Evolutionary conservation across 345 rosid genomes (phyloP), one percentile per base, ranked within the genome.

Genomic region (Camelina neglecta): DNA sequence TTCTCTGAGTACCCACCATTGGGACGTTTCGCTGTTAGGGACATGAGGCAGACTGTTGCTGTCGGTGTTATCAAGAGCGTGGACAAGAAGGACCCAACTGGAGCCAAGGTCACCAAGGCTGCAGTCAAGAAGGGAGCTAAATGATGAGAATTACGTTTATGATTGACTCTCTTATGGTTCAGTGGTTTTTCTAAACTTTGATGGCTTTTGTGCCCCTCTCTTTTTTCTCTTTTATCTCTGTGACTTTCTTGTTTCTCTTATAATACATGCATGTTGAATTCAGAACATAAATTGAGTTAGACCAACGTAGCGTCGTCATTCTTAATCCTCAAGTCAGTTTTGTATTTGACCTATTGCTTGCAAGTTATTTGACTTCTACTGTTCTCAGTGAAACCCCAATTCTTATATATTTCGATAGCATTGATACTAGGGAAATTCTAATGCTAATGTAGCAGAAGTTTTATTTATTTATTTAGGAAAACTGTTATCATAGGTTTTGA

Each of bases 41-140:
- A 92, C 79, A 92, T 92, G 97, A 87, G 97, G 7, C 97, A 92
- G 84, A 92, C 95, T 0, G 97, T 91, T 0, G 97, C 97, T 7
- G 97, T 91, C 0, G 97, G 97, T n/a, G 94, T 91, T 16, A 91
- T 89, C 81, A 91, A 91, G 89, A 87, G 50, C 0, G 97, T 91
- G 2, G 97, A 91, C 81, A 91, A 91, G 91, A 91, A 91, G 86
- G 97, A 91, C 50, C 92, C 97, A 0, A 8, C 73, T 3, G 91
- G 91, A 7, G 97, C 97, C 11, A 91, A 91, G 88, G 97, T 91
- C 6, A 91, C 97, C 44, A 91, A 91, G 67, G 86, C 97, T 51
- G 97, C 97, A 10, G 93, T 73, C 29, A 92, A 92, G 92, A 92
- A 92, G 87, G 88, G 87, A 47, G 85, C 81, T 68, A 91, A 91